Base-by-base conservation (phyloP, 225 moss, liverwort and hornwort species). In the Physcomitrium patens region DNA sequence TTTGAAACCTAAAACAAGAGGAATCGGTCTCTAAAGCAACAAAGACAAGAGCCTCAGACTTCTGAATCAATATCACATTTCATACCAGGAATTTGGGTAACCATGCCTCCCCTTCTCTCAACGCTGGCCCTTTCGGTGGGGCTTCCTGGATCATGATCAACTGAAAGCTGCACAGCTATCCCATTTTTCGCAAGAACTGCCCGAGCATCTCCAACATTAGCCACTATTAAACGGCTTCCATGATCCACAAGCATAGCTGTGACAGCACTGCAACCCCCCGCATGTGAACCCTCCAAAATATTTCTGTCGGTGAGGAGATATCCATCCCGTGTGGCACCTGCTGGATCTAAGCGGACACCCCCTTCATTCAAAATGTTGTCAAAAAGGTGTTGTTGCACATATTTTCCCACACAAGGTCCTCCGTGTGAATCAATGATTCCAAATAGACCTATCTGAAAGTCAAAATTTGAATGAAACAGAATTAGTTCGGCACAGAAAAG, bases 281-380 rank as follows among this genome's bases (percentile, higher is more conserved):
- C 82, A 55, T 69, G 78, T 20, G 70, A 51, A 63, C 60, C 61
- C 77, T 97, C 92, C 31, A 97, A 68, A 68, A 97, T 56, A 72
- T 90, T 92, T 71, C 94, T 87, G 78, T 97, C 94, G 12, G 96
- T 97, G 75, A 92, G 90, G 59, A 97, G 78, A 76, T 97, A 97
- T 19, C 92, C 96, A 81, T 97, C 96, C 9, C 96, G 84, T 50
- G 90, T 94, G 8, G 94, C 96, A 63, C 96, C 94, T 68, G 96
- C 91, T 62, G 96, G 96, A 69, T 97, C 96, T 50, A 81, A 80
- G 80, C 90, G 82, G 26, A 93, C 77, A 26, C 94, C 94, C 15
- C 96, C 94, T 80, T 90, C 92, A 22, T 48, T 72, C 18, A 97
- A 80, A 74, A 97, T 97, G 83, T 94, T 97, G n/a, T 92, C 70